Percentiles rank a stretch among this genome's conserved stretches.
Conservation (phyloP, 2,329 filamentous ascomycete species). For the Emericellopsis cladophorae region DNA sequence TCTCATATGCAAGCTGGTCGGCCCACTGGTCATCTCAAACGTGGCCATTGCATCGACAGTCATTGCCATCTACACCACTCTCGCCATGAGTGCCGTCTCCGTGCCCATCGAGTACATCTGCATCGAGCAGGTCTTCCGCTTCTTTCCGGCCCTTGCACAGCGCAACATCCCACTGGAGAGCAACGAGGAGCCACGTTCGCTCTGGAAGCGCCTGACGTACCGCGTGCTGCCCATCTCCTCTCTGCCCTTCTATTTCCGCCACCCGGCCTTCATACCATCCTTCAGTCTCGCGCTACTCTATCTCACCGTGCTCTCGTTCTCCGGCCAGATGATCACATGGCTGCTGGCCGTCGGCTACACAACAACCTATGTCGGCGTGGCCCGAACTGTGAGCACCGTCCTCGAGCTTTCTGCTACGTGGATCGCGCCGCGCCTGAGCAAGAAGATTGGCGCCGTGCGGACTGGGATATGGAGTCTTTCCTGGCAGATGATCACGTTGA, state of each 20-base stretch:
- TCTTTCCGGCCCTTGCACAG: conserved; percentile 9
- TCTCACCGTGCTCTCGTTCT: conserved; percentile 46
- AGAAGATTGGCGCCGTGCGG: conserved; percentile 43
- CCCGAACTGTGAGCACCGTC: conserved; percentile 36
- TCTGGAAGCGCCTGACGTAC: background rate
- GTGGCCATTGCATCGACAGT: conserved; percentile 34
- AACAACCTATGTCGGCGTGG: conserved; percentile 36
- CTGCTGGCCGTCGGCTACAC: conserved; percentile 40
- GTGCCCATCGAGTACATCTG: conserved; percentile 38
- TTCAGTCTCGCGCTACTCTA: conserved; percentile 47
- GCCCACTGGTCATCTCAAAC: conserved; percentile 40
- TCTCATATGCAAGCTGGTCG: conserved; percentile 44
- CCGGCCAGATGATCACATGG: conserved; percentile 53
- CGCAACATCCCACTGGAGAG: background rate
- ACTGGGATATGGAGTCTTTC: conserved; percentile 58
- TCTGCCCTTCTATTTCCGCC: conserved; percentile 34
- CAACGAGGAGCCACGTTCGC: background rate
- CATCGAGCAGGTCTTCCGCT: conserved; percentile 23
- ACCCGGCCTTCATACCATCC: conserved; percentile 47
- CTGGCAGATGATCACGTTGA: conserved; percentile 50
- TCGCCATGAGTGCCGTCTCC: conserved; percentile 35
- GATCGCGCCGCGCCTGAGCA: conserved; percentile 42
- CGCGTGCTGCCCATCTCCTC: background rate
- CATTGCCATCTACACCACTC: conserved; percentile 32
- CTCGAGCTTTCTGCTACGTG: conserved; percentile 51